phyloP scores from a whole-genome alignment of 805 yeast genomes.

The Komagataella mondaviorum region DNA sequence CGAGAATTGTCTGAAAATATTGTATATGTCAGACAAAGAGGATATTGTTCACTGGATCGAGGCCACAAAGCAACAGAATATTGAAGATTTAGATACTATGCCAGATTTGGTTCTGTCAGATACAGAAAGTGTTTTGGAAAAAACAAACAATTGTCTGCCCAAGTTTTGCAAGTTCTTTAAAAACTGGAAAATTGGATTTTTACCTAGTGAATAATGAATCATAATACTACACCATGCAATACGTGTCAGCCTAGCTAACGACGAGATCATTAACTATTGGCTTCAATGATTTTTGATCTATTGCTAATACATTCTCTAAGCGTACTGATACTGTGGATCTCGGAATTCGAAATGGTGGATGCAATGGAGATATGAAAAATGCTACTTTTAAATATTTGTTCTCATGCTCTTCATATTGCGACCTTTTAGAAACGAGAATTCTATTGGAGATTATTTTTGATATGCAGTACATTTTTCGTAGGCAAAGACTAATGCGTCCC shows the following conservation, averaged over 20 bases:
- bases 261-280: no score
- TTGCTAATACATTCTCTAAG: no score
- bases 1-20: slow-evolving; percentile 26
- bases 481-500: no score
- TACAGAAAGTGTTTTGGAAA: background rate
- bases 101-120: background rate
- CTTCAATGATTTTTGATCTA: background rate
- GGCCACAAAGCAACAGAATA: background rate
- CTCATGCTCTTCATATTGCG: no score
- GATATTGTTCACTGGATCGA: slow-evolving; percentile 8
- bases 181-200: background rate
- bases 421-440: no score
- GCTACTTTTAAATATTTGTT: no score
- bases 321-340: no score
- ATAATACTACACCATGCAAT: background rate
- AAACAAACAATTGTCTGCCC: background rate
- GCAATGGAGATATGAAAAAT: no score
- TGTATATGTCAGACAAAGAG: slow-evolving; percentile 22
- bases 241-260: background rate
- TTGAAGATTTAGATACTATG: background rate
- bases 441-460: no score
- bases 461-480: no score
- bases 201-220: background rate
- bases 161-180: background rate
- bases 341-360: no score